phyloP scores from a whole-genome alignment of 2,329 filamentous ascomycete genomes.

The Claviceps sp. region DNA sequence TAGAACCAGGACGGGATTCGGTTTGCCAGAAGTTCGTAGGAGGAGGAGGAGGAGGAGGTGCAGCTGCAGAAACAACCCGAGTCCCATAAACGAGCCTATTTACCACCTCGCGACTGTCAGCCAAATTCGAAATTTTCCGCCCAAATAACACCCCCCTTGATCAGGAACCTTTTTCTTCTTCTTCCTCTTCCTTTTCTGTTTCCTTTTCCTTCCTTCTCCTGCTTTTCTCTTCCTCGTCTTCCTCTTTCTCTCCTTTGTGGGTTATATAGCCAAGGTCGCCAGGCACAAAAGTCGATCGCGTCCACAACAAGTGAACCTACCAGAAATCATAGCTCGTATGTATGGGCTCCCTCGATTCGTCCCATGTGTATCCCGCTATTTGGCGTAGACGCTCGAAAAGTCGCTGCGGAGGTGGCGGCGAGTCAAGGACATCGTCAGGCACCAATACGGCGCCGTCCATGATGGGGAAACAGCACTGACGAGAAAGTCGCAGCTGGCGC shows the following conservation, averaged over 20 bases:
- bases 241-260: neutral
- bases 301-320: slow-evolving; percentile 26
- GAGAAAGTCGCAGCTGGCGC: slow-evolving; percentile 3
- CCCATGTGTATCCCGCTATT: slow-evolving; percentile 64
- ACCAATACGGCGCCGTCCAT: slow-evolving; percentile 39
- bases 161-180: neutral
- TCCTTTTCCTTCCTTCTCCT: neutral
- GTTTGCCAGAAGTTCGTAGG: slow-evolving; percentile 32
- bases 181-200: neutral
- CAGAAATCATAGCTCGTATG: slow-evolving; percentile 80
- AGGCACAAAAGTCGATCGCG: neutral
- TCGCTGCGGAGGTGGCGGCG: slow-evolving; percentile 52
- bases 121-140: neutral
- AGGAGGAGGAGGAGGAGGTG: slow-evolving; percentile 30
- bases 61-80: slow-evolving; percentile 39
- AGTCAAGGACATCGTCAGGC: slow-evolving; percentile 44
- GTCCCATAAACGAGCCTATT: slow-evolving; percentile 53
- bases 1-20: slow-evolving; percentile 29
- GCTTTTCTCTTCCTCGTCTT: neutral
- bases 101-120: slow-evolving; percentile 1
- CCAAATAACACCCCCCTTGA: neutral
- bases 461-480: slow-evolving; percentile 11
- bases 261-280: neutral
- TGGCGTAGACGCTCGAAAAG: slow-evolving; percentile 62
- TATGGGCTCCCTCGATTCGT: slow-evolving; percentile 44